Conservation (phyloP, 2,329 filamentous ascomycete genomes). For the Penicillium sp. region DNA sequence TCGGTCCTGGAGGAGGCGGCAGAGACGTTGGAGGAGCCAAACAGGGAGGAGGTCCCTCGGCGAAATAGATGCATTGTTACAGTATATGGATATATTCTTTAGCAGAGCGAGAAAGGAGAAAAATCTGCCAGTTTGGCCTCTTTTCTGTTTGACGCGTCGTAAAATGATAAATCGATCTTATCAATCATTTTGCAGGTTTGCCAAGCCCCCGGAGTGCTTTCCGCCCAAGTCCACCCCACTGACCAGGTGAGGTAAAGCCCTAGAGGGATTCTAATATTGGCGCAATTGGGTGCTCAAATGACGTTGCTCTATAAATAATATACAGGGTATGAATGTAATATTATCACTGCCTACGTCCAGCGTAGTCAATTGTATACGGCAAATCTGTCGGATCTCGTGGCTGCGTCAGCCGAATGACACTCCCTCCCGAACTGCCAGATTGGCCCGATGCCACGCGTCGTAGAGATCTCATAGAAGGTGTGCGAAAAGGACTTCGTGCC, state of each 20-base stretch:
- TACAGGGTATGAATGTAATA: constrained; percentile 7
- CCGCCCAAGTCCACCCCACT: constrained; percentile 20
- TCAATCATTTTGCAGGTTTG: constrained; percentile 29
- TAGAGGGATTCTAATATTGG: background rate
- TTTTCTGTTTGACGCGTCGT: constrained; percentile 4
- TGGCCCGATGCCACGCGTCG: constrained; percentile 31
- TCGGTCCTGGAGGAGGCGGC: constrained; percentile 22
- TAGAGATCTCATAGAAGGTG: constrained; percentile 38
- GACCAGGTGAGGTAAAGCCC: too few species aligned
- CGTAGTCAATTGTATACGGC: constrained; percentile 34
- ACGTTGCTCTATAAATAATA: constrained; percentile 12
- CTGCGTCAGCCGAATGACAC: constrained; percentile 40
- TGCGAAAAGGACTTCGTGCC: constrained; percentile 19
- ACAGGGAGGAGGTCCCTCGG: constrained; percentile 31
- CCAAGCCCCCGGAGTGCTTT: constrained; percentile 22
- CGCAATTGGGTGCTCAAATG: constrained; percentile 16
- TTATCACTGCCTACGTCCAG: constrained; percentile 12
- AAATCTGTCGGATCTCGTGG: constrained; percentile 30
- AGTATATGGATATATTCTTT: background rate
- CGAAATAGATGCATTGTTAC: constrained; percentile 37
- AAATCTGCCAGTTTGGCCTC: background rate
- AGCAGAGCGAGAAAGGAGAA: background rate
- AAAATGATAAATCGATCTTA: constrained; percentile 27
- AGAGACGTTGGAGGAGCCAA: constrained; percentile 30
- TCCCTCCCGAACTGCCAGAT: constrained; percentile 36